Base-by-base conservation (phyloP, 176 grass and related monocot species). In the Eragrostis nindensis region DNA sequence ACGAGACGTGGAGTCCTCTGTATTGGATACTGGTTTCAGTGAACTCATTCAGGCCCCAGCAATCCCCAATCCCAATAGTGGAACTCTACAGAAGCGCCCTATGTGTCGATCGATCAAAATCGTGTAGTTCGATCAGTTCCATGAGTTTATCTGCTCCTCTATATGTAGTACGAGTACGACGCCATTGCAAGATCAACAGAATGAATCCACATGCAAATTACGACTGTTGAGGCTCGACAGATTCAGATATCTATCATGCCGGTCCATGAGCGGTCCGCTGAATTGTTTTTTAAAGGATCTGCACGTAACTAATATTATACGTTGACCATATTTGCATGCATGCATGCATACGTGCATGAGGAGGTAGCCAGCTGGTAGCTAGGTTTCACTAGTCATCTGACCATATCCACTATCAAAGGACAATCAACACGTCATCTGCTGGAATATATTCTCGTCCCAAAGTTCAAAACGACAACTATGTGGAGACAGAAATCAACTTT, bases 401-500 rank as follows among this genome's bases (percentile, higher is more conserved):
- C 57, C 14, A 27, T 22, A 27, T 26, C 57, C 57, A 60, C 9
- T 60, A 13, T n/a, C 56, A 26, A 25, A 26, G 22, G 56, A 10
- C 56, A 60, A 26, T 61, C 24, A 61, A 61, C 24, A 61, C 56
- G 57, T 61, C 57, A 61, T 61, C 57, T 5, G 22, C 57, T 61
- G 57, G 57, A 27, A 61, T 13, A 27, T 27, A 27, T 61, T 14
- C 57, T 27, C 24, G 1, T 4, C 26, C 57, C 57, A 61, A 61
- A 61, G 57, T 61, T 59, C 57, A 61, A 61, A 61, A 61, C 57
- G 57, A 61, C 57, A 61, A 61, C 24, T 61, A 61, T 61, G 24
- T 14, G 57, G 22, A 61, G 57, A 61, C 57, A 38, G 15, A 38
- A 65, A 38, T 38, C 30, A 36, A 65, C 30, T 63, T 63, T 63